Percentiles rank a stretch among this genome's conserved stretches.
These are phyloP conservation scores for Filobasidium uniguttulatum DNA, from an alignment of 1,284 basidiomycete genomes.

Conservation along the genomic window DNA sequence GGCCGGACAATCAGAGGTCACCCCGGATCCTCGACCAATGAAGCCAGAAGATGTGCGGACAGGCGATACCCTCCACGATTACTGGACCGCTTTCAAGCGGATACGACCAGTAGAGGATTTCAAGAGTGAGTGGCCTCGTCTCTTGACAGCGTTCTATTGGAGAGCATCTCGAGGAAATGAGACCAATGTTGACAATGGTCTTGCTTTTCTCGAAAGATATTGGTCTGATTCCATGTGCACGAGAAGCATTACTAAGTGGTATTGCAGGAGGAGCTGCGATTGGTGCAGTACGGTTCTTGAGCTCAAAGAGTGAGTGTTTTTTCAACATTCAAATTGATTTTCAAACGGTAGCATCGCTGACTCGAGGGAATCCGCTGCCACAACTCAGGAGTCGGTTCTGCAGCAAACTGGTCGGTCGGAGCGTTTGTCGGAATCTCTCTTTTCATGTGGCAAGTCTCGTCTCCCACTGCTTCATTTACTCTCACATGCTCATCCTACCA, in stretches of 20 bases:
- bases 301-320: slow-evolving; percentile 25
- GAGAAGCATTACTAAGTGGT: slow-evolving; percentile 32
- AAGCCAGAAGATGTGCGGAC: slow-evolving; percentile 15
- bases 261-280: slow-evolving; percentile 30
- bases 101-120: slow-evolving; percentile 18
- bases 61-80: slow-evolving; percentile 19
- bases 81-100: slow-evolving; percentile 18
- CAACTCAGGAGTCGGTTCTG: slow-evolving; percentile 9
- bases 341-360: not conserved
- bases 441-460: slow-evolving; percentile 23
- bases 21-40: slow-evolving; percentile 12
- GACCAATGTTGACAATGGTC: no score
- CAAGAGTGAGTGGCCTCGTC: slow-evolving; percentile 14
- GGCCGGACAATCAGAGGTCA: slow-evolving; percentile 21
- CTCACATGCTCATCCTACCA: not conserved
- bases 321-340: not conserved
- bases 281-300: slow-evolving; percentile 29
- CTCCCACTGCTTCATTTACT: not conserved
- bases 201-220: no score
- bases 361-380: not conserved
- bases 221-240: slow-evolving; percentile 29
- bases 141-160: not conserved
- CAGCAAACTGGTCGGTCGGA: slow-evolving; percentile 31
- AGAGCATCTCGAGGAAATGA: not conserved
- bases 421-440: slow-evolving; percentile 26